Conservation (phyloP, 495 filamentous ascomycete genomes). For the Neurospora africana region DNA sequence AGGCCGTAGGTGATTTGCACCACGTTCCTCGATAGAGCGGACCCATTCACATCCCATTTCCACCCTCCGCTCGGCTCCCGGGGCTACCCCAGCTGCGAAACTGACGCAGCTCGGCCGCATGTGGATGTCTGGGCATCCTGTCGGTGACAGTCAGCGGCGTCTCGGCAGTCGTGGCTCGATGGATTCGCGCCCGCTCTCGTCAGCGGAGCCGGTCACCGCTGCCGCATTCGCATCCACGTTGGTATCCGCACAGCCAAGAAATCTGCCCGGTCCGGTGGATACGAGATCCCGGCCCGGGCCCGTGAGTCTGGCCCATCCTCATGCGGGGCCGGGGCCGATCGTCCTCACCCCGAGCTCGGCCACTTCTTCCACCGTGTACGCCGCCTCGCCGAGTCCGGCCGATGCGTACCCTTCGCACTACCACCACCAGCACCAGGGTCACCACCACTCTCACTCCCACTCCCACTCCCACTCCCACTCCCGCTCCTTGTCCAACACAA, state of each 20-base stretch:
- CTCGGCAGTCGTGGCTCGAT: background rate
- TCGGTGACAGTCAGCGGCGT: background rate
- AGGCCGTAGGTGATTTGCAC: background rate
- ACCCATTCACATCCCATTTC: background rate
- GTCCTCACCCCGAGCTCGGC: slow-evolving; percentile 24
- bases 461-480: slow-evolving; percentile 11
- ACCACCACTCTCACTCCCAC: background rate
- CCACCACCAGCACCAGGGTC: background rate
- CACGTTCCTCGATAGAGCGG: background rate
- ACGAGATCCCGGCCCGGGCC: background rate
- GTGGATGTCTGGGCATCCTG: background rate
- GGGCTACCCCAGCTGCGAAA: background rate
- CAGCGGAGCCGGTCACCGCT: background rate
- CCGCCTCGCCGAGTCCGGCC: slow-evolving; percentile 1
- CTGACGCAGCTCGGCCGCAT: background rate
- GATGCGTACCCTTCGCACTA: background rate
- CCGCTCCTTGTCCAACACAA: background rate
- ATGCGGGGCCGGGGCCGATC: slow-evolving; percentile 1
- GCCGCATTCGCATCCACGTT: background rate
- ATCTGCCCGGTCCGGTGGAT: background rate
- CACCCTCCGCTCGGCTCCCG: background rate
- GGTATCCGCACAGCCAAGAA: background rate
- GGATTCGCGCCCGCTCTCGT: background rate
- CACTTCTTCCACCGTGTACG: slow-evolving; percentile 26
- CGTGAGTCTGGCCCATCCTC: slow-evolving; percentile 1